phyloP scores from a whole-genome alignment of 257 asterid genomes.

The Lantana camara region DNA sequence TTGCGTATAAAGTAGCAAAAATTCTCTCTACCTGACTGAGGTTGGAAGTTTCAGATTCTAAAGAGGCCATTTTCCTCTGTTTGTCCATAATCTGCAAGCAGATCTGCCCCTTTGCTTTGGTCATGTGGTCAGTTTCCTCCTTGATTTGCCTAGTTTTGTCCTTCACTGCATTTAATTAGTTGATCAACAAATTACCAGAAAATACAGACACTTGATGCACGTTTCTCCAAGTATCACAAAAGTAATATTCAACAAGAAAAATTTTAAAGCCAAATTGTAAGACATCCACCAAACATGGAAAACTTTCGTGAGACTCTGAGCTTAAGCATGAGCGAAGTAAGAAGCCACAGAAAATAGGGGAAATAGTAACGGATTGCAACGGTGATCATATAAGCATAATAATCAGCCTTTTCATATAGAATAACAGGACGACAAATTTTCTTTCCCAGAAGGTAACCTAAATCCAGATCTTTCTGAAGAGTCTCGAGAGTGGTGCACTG shows the following conservation, averaged over 20 bases:
- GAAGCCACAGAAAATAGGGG: not conserved
- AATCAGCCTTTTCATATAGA: not conserved
- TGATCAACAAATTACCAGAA: conserved; percentile 3
- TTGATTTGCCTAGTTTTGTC: conserved; percentile 49
- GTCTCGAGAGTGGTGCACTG: conserved; percentile 55
- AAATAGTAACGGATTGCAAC: not conserved
- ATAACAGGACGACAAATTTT: conserved; percentile 1
- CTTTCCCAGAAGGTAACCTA: conserved; percentile 40
- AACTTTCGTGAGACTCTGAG: not conserved
- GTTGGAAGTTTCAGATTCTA: conserved; percentile 61
- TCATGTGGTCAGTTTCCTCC: conserved; percentile 54
- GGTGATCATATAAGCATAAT: not conserved
- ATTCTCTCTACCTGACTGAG: conserved; percentile 54
- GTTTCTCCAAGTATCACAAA: conserved; percentile 5
- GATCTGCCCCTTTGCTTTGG: conserved; percentile 57
- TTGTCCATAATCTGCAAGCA: conserved; percentile 62
- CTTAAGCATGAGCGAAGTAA: conserved; percentile 1
- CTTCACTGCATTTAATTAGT: conserved; percentile 60
- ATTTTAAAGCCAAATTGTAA: conserved; percentile 3
- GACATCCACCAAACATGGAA: not conserved
- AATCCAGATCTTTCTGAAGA: conserved; percentile 67
- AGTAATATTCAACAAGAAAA: not conserved
- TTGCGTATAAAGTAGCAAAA: conserved; percentile 4
- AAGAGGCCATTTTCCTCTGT: conserved; percentile 55
- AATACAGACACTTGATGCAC: conserved; percentile 1